Percentiles rank a stretch among this genome's conserved stretches.
phyloP scores from a whole-genome alignment of 202 grass and related monocot genomes.

The Panicum hallii region DNA sequence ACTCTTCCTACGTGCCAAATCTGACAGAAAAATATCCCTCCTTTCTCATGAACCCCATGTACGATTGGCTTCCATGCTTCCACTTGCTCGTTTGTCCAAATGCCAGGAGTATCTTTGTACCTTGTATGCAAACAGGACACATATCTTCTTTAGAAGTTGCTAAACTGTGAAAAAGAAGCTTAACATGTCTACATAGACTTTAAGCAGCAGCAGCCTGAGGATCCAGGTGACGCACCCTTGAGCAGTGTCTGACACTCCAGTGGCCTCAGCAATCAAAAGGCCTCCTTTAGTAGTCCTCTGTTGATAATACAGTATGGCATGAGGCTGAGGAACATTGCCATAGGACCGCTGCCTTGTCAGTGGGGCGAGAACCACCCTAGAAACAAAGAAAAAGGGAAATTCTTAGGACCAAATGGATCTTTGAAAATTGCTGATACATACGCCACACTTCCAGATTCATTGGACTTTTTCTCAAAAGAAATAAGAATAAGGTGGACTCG shows the following conservation, averaged over 20 bases:
- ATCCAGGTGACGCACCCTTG: conserved; percentile 50
- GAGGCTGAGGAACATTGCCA: conserved; percentile 62
- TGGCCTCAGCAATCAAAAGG: conserved; percentile 65
- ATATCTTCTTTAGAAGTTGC: not conserved
- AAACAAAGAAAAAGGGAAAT: conserved; percentile 4
- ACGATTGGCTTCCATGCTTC: conserved; percentile 63
- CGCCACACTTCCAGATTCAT: conserved; percentile 12
- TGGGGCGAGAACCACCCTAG: conserved; percentile 74
- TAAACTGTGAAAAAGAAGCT: not conserved
- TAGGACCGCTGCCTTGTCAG: conserved; percentile 74
- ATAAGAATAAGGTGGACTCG: not conserved
- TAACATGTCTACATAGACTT: conserved; percentile 3
- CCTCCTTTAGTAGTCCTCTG: conserved; percentile 72
- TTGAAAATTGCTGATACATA: not conserved
- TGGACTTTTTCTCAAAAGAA: not conserved
- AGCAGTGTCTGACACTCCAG: conserved; percentile 68
- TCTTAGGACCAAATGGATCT: conserved; percentile 35
- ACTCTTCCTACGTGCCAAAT: conserved; percentile 61
- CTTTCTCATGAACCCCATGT: conserved; percentile 54
- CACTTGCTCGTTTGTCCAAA: conserved; percentile 63
- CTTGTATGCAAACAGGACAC: conserved; percentile 39
- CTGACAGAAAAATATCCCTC: conserved; percentile 71
- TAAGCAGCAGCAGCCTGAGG: conserved; percentile 7
- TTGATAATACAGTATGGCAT: conserved; percentile 73
- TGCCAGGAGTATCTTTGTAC: conserved; percentile 64